Percentiles rank a stretch among this genome's conserved stretches.
phyloP scores from a whole-genome alignment of 257 asterid genomes.

The Rubia yunnanensis region DNA sequence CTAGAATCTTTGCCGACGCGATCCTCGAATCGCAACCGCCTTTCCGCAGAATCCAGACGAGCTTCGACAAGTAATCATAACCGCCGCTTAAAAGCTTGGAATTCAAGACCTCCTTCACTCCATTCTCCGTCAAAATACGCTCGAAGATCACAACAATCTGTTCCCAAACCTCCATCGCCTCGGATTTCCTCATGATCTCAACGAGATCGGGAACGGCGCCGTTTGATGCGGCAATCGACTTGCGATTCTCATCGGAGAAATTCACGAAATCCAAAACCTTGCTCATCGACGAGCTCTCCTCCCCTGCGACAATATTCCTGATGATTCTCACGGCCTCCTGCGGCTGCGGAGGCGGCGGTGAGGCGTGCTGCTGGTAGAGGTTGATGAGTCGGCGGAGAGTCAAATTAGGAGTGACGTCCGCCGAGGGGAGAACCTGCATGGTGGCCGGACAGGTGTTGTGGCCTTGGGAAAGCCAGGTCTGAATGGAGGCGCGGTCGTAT shows the following conservation, averaged over 20 bases:
- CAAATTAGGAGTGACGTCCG: constrained; percentile 67
- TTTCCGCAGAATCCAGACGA: constrained; percentile 30
- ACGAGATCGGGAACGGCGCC: constrained; percentile 32
- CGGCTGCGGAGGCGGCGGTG: constrained; percentile 27
- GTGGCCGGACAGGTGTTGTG: constrained; percentile 93
- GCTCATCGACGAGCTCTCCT: neutral
- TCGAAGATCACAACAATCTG: constrained; percentile 43
- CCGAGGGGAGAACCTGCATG: constrained; percentile 68
- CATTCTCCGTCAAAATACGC: constrained; percentile 34
- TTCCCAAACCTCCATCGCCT: constrained; percentile 40
- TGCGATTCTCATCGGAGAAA: constrained; percentile 50
- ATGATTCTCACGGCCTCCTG: constrained; percentile 32
- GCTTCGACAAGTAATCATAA: constrained; percentile 27
- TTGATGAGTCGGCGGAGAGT: constrained; percentile 87
- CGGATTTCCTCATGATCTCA: constrained; percentile 22
- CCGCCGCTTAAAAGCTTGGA: constrained; percentile 28
- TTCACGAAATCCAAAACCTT: constrained; percentile 36
- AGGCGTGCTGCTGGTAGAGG: constrained; percentile 50
- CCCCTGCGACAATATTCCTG: constrained; percentile 14
- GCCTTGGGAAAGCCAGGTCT: constrained; percentile 79
- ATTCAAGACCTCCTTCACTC: constrained; percentile 33
- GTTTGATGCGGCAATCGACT: constrained; percentile 27
- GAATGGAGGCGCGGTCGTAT: constrained; percentile 82
- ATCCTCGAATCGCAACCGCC: constrained; percentile 50
- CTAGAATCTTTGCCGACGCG: constrained; percentile 48